Percentiles rank a stretch among this genome's conserved stretches.
Conservation (phyloP, 2,329 filamentous ascomycete species). For the Elsinoe necatrix region DNA sequence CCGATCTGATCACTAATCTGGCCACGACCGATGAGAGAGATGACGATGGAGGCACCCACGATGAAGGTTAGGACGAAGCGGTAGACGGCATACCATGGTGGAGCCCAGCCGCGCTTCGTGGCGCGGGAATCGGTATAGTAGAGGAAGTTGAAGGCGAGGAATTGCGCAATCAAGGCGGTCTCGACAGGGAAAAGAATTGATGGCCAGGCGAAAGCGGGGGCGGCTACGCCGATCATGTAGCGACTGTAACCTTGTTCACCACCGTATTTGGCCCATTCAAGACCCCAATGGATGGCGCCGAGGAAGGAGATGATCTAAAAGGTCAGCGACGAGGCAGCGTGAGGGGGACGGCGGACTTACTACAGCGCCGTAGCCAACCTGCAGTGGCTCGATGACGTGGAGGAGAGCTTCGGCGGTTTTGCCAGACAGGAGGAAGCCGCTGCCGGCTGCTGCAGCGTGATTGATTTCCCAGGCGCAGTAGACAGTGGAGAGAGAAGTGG, state of each 20-base stretch:
- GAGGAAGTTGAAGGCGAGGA: constrained; percentile 72
- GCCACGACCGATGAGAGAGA: constrained; percentile 72
- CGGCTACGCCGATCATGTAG: constrained; percentile 73
- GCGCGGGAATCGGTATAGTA: constrained; percentile 79
- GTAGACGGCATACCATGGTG: constrained; percentile 79
- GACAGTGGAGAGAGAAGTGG: constrained; percentile 72
- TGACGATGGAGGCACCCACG: constrained; percentile 71
- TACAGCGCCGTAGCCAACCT: constrained; percentile 83
- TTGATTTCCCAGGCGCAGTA: constrained; percentile 79
- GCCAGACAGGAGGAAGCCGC: constrained; percentile 56
- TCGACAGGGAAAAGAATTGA: constrained; percentile 77
- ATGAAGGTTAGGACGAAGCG: constrained; percentile 88
- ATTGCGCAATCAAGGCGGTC: constrained; percentile 78
- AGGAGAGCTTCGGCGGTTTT: constrained; percentile 65
- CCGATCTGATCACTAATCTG: constrained; percentile 57
- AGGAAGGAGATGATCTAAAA: constrained; percentile 80
- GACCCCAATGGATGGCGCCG: constrained; percentile 86
- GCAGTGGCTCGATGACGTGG: constrained; percentile 70
- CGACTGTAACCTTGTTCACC: constrained; percentile 63
- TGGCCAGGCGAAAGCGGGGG: constrained; percentile 79
- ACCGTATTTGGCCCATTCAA: constrained; percentile 69
- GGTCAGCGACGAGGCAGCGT: not conserved
- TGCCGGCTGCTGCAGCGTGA: constrained; percentile 52
- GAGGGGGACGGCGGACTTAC: constrained; percentile 39
- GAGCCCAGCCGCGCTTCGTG: constrained; percentile 66